These are phyloP conservation scores for Solanum commersonii DNA, from an alignment of 257 asterid genomes.

Conservation along the genomic window DNA sequence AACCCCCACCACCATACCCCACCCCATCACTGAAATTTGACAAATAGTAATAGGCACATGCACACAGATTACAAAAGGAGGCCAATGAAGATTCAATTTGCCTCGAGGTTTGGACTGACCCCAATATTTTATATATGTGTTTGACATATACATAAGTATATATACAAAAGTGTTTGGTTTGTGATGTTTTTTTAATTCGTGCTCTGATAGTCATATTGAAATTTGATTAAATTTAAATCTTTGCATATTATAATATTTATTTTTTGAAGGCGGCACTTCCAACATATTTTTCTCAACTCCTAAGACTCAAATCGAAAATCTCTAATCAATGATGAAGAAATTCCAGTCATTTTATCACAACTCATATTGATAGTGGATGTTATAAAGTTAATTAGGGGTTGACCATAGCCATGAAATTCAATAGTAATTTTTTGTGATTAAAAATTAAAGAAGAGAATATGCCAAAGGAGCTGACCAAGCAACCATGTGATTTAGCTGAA, in stretches of 20 bases:
- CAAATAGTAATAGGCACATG: background rate
- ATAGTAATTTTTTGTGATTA: background rate
- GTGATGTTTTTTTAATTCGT: background rate
- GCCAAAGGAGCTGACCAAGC: background rate
- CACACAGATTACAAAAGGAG: background rate
- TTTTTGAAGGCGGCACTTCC: fast-evolving
- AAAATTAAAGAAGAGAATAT: background rate
- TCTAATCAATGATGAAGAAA: too few relatives aligned
- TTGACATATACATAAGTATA: background rate
- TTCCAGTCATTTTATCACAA: too few relatives aligned
- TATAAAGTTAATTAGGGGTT: background rate
- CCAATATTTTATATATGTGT: background rate
- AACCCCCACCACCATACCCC: background rate
- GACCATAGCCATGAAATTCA: background rate
- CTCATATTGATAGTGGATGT: background rate
- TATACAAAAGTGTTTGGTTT: background rate
- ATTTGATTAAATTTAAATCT: too few relatives aligned
- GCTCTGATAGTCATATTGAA: too few relatives aligned
- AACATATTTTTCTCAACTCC: fast-evolving
- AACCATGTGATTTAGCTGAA: background rate
- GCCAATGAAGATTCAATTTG: background rate
- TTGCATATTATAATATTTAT: too few relatives aligned
- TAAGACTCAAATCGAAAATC: fast-evolving
- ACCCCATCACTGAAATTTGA: background rate
- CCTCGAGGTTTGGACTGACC: background rate